phyloP scores from a whole-genome alignment of 257 asterid species.

The Capsicum rhomboideum region DNA sequence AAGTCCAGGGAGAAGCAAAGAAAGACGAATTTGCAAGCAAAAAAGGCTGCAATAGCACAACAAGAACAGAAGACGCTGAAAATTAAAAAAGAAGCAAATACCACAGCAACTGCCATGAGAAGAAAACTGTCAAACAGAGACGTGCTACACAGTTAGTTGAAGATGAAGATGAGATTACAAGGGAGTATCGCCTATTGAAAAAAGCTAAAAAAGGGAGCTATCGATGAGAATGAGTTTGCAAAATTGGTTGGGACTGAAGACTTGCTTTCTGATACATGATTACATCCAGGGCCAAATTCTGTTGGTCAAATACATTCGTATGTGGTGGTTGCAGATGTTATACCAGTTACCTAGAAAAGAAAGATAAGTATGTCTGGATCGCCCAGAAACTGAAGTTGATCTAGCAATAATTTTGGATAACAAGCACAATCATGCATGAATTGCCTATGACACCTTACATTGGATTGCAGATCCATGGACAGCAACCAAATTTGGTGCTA shows the following conservation, averaged over 20 bases:
- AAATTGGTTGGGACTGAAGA: conserved; percentile 83
- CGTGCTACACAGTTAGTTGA: conserved; percentile 73
- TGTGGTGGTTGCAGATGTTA: neutral
- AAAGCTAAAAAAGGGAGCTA: conserved; percentile 68
- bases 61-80: conserved; percentile 28
- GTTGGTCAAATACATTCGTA: neutral
- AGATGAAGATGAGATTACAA: conserved; percentile 73
- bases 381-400: neutral
- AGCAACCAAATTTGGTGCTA: neutral
- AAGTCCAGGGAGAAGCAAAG: conserved; percentile 83
- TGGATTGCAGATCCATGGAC: neutral
- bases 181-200: conserved; percentile 69
- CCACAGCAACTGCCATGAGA: conserved; percentile 30
- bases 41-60: conserved; percentile 41
- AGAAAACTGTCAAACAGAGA: conserved; percentile 82
- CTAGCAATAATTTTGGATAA: neutral
- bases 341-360: neutral
- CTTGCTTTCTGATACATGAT: conserved; percentile 25
- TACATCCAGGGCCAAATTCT: neutral
- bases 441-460: neutral
- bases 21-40: conserved; percentile 60
- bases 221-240: conserved; percentile 60
- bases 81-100: conserved; percentile 26
- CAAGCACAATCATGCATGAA: neutral
- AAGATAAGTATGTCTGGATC: neutral